Base-by-base conservation (phyloP, 2,329 filamentous ascomycete genomes). In the Aspergillus nomiae region DNA sequence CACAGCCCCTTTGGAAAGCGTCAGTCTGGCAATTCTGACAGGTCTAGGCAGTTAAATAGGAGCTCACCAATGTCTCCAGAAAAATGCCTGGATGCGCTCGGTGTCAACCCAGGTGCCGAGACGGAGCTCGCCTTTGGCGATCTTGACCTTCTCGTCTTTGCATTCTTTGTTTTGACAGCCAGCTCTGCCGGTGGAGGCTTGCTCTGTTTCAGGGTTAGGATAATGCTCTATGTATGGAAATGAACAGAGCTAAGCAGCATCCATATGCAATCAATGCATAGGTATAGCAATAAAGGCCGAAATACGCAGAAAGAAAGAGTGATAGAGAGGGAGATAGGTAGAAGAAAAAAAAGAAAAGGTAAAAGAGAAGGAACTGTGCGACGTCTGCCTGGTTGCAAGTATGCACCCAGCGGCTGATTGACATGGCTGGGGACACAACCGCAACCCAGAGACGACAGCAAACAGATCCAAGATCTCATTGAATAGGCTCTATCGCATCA, bases 61-160 rank as follows among this genome's bases (percentile, higher is more conserved):
- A 54, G 70, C 85, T 73, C 84, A 96, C 94, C 94, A 97, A 76
- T 98, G 94, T 74, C 90, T 90, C 89, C 90, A 98, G 62, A 82
- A 77, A 87, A 88, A 96, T 72, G 84, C 85, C 48, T 86, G 86
- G 72, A 89, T 84, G 1, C 82, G 81, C 0, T 82, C 71, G 34
- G 90, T 85, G 10, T 85, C 85, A 66, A 96, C 85, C 83, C 89
- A 92, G 26, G 84, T 85, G 48, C 91, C 94, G 59, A 93, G 86
- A 60, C 94, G 90, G 3, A 97, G 80, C 67, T 92, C 87, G 61
- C 90, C 92, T 80, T 96, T 96, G 30, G 72, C 69, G 73, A 96
- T 92, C 80, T 96, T 97, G 72, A 84, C 74, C 1, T 74, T 82
- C 1, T 79, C 80, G 2, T 90, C 84, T 77, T 93, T 93, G 84